Evolutionary conservation across 148 eudicot genomes (phyloP).

Genomic region (Mesembryanthemum crystallinum): DNA sequence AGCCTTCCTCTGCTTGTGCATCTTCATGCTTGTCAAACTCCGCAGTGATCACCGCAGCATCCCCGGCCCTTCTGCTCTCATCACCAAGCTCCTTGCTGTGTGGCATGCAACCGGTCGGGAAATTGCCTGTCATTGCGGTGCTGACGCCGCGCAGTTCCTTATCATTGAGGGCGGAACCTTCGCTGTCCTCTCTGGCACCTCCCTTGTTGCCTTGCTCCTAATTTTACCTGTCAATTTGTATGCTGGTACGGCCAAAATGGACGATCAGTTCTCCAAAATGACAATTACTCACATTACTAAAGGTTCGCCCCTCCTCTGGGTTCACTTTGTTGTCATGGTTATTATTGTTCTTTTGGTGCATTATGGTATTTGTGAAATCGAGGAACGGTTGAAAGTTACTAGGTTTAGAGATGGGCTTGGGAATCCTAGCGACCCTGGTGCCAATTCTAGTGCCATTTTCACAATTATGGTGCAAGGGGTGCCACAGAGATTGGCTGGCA

Average conservation of each 20-base stretch:
- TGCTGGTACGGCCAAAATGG: conserved; percentile 52
- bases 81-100: conserved; percentile 84
- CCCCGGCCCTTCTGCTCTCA: conserved; percentile 69
- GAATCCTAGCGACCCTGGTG: conserved; percentile 54
- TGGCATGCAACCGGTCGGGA: conserved; percentile 84
- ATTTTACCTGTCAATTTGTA: conserved; percentile 72
- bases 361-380: conserved; percentile 56
- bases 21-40: conserved; percentile 80
- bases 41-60: conserved; percentile 87
- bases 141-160: conserved; percentile 91
- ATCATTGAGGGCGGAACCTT: conserved; percentile 83
- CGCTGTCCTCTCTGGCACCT: conserved; percentile 44
- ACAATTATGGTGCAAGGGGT: conserved; percentile 82
- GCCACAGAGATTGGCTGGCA: conserved; percentile 62
- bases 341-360: conserved; percentile 59
- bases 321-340: conserved; percentile 57
- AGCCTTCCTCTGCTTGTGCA: conserved; percentile 57
- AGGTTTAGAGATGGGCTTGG: conserved; percentile 83
- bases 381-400: conserved; percentile 57
- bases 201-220: conserved; percentile 35
- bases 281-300: conserved; percentile 61
- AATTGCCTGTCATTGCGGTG: conserved; percentile 85
- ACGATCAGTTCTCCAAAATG: conserved; percentile 73
- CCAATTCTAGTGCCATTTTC: conserved; percentile 60
- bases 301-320: conserved; percentile 66